Base-by-base conservation (phyloP, 2,329 filamentous ascomycete species). In the Septoria petroselini region DNA sequence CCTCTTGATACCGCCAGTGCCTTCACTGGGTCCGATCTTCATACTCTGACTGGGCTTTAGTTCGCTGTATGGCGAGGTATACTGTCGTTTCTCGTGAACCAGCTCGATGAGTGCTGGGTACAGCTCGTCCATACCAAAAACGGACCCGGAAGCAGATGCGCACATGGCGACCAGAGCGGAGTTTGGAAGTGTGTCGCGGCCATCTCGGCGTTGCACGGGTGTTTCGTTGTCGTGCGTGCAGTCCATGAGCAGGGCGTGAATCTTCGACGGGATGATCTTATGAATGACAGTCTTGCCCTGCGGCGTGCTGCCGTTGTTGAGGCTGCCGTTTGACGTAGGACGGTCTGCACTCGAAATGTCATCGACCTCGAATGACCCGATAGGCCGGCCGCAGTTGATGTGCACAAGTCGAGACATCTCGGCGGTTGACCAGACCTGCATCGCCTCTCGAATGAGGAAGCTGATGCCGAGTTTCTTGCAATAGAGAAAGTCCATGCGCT, bases 151-250 rank as follows among this genome's bases (percentile, higher is more conserved):
- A 1, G 91, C 89, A 61, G 89, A 95, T 18, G 90, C 84, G 69
- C 94, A 98, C 91, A 98, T 96, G 65, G 85, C 86, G 30, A 97
- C 91, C 3, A 98, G 77, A 4, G 93, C 93, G 41, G 91, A 91
- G 64, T 94, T 97, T 6, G 94, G 88, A 7, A 98, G 77, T 0
- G 93, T 97, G 66, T 98, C 94, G 52, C 90, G 82, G 43, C 91
- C 91, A 67, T 96, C 91, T 33, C 94, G 81, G 70, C 96, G 96
- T 70, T 98, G 91, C 1, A 91, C 88, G 0, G 93, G 93, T 2
- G 89, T 86, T 71, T 98, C 91, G 62, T 98, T 98, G 72, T 98
- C 93, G 68, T 98, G 93, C 0, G 94, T 98, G 70, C 94, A 98
- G 68, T 98, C 94, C 90, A 97, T 97, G 71, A 98, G 96, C 1